These are phyloP conservation scores for Pyrrhoderma noxium DNA, from an alignment of 1,284 basidiomycete genomes.

Conservation along the genomic window DNA sequence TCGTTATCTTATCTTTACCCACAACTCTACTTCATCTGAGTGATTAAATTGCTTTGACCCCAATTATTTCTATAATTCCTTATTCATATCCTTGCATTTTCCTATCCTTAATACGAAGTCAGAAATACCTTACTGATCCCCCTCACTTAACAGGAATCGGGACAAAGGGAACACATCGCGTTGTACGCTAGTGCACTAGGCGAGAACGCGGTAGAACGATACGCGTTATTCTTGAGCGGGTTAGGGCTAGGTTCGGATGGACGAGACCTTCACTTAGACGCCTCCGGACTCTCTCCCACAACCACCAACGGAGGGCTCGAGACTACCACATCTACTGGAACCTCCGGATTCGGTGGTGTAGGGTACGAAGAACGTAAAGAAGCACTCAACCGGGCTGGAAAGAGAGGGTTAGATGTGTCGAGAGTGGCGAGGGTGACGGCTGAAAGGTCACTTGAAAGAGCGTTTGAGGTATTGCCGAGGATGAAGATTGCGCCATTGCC, in stretches of 20 bases:
- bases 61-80: no score
- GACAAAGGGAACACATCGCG: conserved; percentile 81
- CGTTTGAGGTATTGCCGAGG: conserved; percentile 54
- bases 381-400: conserved; percentile 71
- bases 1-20: background rate
- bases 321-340: conserved; percentile 58
- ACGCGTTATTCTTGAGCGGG: conserved; percentile 85
- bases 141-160: conserved; percentile 47
- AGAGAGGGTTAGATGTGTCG: conserved; percentile 79
- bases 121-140: background rate
- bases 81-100: no score
- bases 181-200: conserved; percentile 90
- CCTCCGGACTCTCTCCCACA: no score
- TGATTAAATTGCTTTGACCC: no score
- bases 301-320: no score
- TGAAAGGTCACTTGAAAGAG: conserved; percentile 67
- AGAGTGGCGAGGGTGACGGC: conserved; percentile 80
- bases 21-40: no score
- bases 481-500: no score
- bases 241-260: conserved; percentile 52
- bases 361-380: conserved; percentile 52
- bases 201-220: conserved; percentile 88
- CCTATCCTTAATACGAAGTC: background rate
- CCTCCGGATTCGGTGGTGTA: no score
- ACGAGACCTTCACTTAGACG: no score